Conservation (phyloP, 257 asterid genomes). For the Jasminum sambac region DNA sequence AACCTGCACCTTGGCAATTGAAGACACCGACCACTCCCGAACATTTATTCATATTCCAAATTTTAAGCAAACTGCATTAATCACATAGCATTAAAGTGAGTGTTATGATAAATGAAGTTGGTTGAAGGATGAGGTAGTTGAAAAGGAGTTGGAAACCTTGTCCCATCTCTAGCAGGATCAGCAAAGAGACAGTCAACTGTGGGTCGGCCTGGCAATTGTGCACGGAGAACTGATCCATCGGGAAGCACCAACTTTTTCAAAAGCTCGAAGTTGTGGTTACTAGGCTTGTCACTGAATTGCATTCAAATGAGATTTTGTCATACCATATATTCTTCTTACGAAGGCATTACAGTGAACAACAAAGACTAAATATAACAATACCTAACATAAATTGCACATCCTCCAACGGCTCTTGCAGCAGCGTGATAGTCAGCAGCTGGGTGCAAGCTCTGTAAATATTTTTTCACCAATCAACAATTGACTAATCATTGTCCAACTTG, state of each 20-base stretch:
- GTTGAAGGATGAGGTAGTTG: not conserved
- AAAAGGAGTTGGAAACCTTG: slow-evolving; percentile 40
- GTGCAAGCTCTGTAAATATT: slow-evolving; percentile 43
- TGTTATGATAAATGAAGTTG: not conserved
- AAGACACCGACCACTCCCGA: slow-evolving; percentile 58
- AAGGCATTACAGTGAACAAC: not conserved
- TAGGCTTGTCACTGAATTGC: slow-evolving; percentile 74
- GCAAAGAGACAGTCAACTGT: slow-evolving; percentile 81
- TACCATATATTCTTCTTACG: not conserved
- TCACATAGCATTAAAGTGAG: not conserved
- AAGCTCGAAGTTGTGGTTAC: slow-evolving; percentile 86
- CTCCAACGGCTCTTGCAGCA: slow-evolving; percentile 62
- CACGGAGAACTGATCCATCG: slow-evolving; percentile 92
- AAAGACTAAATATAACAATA: not conserved
- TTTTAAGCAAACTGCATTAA: slow-evolving; percentile 81
- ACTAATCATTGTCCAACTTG: not conserved
- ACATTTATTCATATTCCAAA: slow-evolving; percentile 80
- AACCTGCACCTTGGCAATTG: slow-evolving; percentile 72
- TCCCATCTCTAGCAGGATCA: slow-evolving; percentile 96
- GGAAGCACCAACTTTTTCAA: slow-evolving; percentile 87
- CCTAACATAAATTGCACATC: slow-evolving; percentile 59
- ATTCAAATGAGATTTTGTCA: not conserved
- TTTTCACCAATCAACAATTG: slow-evolving; percentile 8
- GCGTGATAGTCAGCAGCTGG: slow-evolving; percentile 56
- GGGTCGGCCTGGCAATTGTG: slow-evolving; percentile 88